Base-by-base conservation (phyloP, 1,284 basidiomycete genomes). In the Afroboletus lepidellus region DNA sequence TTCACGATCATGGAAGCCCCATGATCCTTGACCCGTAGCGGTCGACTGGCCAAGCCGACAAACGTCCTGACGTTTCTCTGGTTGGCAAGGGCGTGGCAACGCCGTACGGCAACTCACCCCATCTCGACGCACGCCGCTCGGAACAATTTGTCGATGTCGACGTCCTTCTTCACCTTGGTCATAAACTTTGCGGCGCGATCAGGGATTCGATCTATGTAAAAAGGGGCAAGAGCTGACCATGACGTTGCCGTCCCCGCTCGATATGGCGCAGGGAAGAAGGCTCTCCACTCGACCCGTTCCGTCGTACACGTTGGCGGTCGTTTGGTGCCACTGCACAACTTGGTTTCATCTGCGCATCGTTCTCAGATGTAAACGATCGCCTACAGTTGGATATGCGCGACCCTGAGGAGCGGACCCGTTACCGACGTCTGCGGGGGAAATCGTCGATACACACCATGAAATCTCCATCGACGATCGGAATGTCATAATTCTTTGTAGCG, bases 391-490 rank as follows among this genome's bases (percentile, higher is more conserved):
- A 55, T 68, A 72, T 49, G 67, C 66, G 42, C 69, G 74, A 9
- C 79, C 69, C 66, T 71, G 50, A 55, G 24, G 27, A 46, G 38
- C 23, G 38, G 32, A 27, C 11, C 41, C 44, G 51, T 56, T 36
- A 57, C 36, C 48, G 20, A 54, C 12, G 41, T 24, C 13, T 32
- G 23, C 45, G n/a, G 50, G 46, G 49, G 47, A 8, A 21, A 20
- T 55, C 42, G 39, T 27, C 29, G 29, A 30, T 11, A 52, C 66
- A 36, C 43, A 66, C 79, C 79, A 81, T 81, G 49, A 80, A 76
- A 62, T 84, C 81, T 5, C 71, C 72, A 59, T 73, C 72, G 41
- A 73, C 56, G 47, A 70, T 61, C 44, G 72, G 73, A 36, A 73
- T 65, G 47, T 73, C 61, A 51, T 65, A 61, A 49, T 73, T 69